Percentiles rank a stretch among this genome's conserved stretches.
These are phyloP conservation scores for Chlorella sp. DNA, from an alignment of 139 green algal species.

Conservation along the genomic window DNA sequence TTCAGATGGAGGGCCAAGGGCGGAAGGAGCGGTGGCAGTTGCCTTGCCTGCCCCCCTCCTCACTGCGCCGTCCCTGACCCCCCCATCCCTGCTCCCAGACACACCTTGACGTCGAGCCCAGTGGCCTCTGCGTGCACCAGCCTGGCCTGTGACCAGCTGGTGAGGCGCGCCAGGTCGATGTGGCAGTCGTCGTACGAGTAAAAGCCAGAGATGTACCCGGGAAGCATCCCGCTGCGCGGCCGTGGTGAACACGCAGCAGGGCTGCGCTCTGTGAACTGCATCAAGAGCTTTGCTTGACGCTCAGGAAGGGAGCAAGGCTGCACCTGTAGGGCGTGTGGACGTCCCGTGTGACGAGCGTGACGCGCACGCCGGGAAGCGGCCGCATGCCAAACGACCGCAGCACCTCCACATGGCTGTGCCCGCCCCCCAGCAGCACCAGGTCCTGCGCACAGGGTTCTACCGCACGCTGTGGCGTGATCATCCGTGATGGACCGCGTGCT, in stretches of 20 bases:
- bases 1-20: too few species aligned
- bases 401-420: slow-evolving; percentile 39
- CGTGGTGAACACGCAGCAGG: background rate
- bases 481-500: too few species aligned
- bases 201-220: slow-evolving; percentile 84
- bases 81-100: too few species aligned
- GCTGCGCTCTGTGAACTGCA: too few species aligned
- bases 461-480: too few species aligned
- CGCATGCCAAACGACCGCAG: slow-evolving; percentile 71
- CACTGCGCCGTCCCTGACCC: too few species aligned
- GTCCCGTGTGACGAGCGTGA: slow-evolving; percentile 83
- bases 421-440: slow-evolving; percentile 16
- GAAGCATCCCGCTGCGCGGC: slow-evolving; percentile 88
- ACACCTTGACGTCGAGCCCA: slow-evolving; percentile 1
- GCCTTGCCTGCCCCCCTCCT: too few species aligned
- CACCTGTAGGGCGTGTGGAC: slow-evolving; percentile 82
- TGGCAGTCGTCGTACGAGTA: slow-evolving; percentile 92
- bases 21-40: too few species aligned
- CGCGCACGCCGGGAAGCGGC: slow-evolving; percentile 63
- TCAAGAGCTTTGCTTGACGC: too few species aligned
- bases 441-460: too few species aligned
- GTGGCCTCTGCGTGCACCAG: slow-evolving; percentile 70
- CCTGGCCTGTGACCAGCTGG: slow-evolving; percentile 57
- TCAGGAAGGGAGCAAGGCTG: background rate
- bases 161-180: slow-evolving; percentile 80